A percentile compares a stretch with the other conserved stretches of the same genome.
These are phyloP conservation scores for Bauhinia variegata DNA, from an alignment of 306 rosid genomes.

Conservation along the genomic window DNA sequence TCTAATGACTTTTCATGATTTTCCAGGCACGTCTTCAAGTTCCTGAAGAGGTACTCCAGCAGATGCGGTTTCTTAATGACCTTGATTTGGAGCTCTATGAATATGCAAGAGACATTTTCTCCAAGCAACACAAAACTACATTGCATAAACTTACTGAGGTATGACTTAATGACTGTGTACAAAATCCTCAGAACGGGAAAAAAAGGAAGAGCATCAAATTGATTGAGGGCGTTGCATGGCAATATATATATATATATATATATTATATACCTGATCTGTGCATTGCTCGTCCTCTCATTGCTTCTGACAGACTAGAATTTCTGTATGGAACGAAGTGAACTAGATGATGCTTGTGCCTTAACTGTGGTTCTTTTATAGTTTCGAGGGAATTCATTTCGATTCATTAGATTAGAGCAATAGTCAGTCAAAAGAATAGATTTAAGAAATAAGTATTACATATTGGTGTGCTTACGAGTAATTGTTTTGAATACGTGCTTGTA, in stretches of 20 bases:
- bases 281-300: neutral
- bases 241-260: too few relatives aligned
- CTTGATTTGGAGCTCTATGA: conserved; percentile 88
- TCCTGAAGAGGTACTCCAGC: conserved; percentile 60
- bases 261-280: too few relatives aligned
- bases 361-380: neutral
- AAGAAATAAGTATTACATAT: neutral
- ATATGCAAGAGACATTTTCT: conserved; percentile 67
- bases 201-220: too few relatives aligned
- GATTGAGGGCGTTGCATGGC: too few relatives aligned
- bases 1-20: conserved; percentile 27
- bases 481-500: neutral
- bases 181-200: too few relatives aligned
- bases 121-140: conserved; percentile 55
- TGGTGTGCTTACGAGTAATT: neutral
- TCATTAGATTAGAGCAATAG: neutral
- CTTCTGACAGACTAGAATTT: neutral
- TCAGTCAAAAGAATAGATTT: neutral
- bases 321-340: neutral
- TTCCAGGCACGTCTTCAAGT: conserved; percentile 78
- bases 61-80: conserved; percentile 69
- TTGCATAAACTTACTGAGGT: conserved; percentile 51
- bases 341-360: neutral
- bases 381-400: neutral
- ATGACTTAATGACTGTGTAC: conserved; percentile 34